Evolutionary conservation across 495 filamentous ascomycete genomes (phyloP), one percentile per base, ranked within the genome.

Genomic region (Lasiosphaeriaceae sp.): DNA sequence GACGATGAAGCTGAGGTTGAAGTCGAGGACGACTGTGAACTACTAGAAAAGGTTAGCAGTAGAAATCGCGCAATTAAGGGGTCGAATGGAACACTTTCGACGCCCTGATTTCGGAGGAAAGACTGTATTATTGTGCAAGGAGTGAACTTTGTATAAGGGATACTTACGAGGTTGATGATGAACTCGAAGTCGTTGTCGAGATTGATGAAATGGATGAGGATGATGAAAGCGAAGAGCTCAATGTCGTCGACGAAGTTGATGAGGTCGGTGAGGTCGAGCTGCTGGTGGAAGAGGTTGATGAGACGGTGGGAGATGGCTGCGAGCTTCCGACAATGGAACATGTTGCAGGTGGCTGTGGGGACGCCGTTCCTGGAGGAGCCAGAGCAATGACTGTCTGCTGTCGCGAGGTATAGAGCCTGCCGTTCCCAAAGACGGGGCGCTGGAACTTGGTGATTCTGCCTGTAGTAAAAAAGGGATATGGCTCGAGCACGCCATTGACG

Each of bases 351-450:
- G 43, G 21, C 21, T 47, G 24, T 8, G 39, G 12, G 2, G 52
- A 21, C n/a, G 17, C 9, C 19, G 52, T 47, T 6, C 58, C 58
- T 0, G 31, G n/a, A 24, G 53, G 26, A 8, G 47, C 46, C 19
- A 54, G 9, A 52, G 41, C 47, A 46, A 50, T 23, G 19, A 56
- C 29, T 7, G 45, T 45, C 20, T 52, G 39, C 24, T 48, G 34
- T 19, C 44, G 46, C 2, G 39, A 39, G 16, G 58, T 56, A 45
- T 76, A 77, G 7, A 74, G 46, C 41, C 68, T 51, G 0, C 55
- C 63, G 56, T 78, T 67, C 5, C 75, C 75, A 52, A 78, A 77
- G 0, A 64, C 62, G 3, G 75, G 72, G 7, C 74, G 62, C 9
- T 72, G 70, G 46, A 74, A 76, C 59, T 77, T 78, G 47, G 62